Conservation (phyloP, 495 filamentous ascomycete species). For the Collariella sp. region DNA sequence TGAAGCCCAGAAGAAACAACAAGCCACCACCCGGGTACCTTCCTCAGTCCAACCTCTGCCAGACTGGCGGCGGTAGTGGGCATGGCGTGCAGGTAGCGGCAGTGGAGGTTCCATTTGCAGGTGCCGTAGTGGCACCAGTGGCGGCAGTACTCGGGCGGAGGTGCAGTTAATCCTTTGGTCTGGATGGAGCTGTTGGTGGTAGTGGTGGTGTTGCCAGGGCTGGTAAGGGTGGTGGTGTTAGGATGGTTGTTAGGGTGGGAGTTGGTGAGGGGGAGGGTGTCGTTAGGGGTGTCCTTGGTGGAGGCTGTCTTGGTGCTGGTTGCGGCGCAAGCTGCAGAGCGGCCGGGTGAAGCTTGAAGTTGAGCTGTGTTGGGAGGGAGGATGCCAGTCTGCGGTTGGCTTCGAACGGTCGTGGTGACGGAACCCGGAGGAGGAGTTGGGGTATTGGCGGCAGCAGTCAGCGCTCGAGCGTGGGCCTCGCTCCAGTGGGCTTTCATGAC, state of each 20-base stretch:
- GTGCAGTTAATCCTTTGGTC: not conserved
- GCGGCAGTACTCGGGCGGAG: conserved; percentile 26
- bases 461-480: not conserved
- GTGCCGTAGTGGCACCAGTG: conserved; percentile 39
- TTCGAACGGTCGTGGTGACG: no score
- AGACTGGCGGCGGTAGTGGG: conserved; percentile 30
- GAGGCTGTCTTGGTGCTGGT: not conserved
- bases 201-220: not conserved
- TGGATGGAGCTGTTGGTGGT: not conserved
- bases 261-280: not conserved
- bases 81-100: conserved; percentile 37
- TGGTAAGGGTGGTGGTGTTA: not conserved
- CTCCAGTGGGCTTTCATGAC: conserved; percentile 6
- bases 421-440: no score
- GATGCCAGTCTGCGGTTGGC: no score
- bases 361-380: no score
- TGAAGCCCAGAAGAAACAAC: not conserved
- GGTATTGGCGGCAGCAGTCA: no score
- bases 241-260: not conserved
- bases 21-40: conserved; percentile 31
- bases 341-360: no score
- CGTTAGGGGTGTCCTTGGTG: not conserved
- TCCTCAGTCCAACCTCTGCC: conserved; percentile 28
- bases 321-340: no score
- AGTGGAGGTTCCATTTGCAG: conserved; percentile 36